Evolutionary conservation across 371 early-diverging fungal genomes (phyloP).

Genomic region (Vairimorpha necatrix): DNA sequence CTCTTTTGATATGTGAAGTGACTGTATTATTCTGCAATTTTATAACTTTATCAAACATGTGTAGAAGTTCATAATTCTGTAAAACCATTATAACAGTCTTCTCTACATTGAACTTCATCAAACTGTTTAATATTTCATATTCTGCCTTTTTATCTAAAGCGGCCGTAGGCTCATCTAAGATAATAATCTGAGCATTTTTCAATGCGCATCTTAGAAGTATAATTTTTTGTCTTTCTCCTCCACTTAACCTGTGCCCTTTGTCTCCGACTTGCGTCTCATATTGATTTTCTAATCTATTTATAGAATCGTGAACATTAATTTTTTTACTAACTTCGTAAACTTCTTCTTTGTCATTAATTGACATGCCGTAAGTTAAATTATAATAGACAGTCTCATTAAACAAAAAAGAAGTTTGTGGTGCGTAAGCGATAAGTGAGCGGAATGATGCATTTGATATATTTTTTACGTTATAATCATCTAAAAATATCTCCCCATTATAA

Average conservation of each 20-base stretch:
- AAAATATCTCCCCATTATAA: conserved; percentile 70
- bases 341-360: conserved; percentile 7
- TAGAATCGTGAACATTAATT: conserved; percentile 41
- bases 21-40: conserved; percentile 19
- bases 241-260: conserved; percentile 75
- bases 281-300: conserved; percentile 41
- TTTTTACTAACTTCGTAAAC: not conserved
- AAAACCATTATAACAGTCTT: conserved; percentile 42
- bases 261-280: conserved; percentile 86
- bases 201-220: conserved; percentile 75
- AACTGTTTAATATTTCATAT: conserved; percentile 23
- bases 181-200: conserved; percentile 66
- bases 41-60: conserved; percentile 43
- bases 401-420: conserved; percentile 73
- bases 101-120: conserved; percentile 7
- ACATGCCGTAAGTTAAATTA: conserved; percentile 71
- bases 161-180: conserved; percentile 69
- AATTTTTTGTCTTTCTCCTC: conserved; percentile 87
- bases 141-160: conserved; percentile 55
- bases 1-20: not conserved
- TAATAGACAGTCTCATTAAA: conserved; percentile 75
- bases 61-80: conserved; percentile 30
- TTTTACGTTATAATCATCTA: conserved; percentile 79
- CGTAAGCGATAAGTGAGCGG: conserved; percentile 73
- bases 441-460: conserved; percentile 69